A percentile compares a stretch with the other conserved stretches of the same genome.
These are phyloP conservation scores for Suhomyces chickasaworum DNA, from an alignment of 1,139 yeast genomes.

Conservation along the genomic window DNA sequence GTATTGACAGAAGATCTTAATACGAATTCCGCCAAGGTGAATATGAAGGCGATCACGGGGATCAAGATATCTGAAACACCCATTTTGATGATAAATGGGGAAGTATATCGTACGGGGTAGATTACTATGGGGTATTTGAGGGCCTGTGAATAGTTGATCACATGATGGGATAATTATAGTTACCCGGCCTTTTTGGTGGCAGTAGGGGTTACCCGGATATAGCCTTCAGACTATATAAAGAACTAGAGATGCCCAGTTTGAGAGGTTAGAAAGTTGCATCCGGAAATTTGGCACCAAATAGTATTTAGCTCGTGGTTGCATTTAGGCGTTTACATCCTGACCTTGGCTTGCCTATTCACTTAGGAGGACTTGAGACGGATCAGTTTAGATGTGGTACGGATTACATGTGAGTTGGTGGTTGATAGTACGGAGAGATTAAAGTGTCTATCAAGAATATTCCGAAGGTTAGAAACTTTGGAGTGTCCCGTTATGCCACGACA, in stretches of 20 bases:
- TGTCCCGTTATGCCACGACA: constrained; percentile 65
- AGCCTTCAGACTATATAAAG: constrained; percentile 9
- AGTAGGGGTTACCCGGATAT: constrained; percentile 17
- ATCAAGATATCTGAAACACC: constrained; percentile 14
- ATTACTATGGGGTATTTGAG: background rate
- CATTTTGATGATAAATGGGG: constrained; percentile 2
- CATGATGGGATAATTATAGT: background rate
- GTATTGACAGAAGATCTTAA: constrained; percentile 20
- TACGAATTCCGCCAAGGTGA: constrained; percentile 19
- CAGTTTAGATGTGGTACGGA: constrained; percentile 16
- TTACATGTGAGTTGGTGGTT: constrained; percentile 38
- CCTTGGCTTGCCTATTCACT: constrained; percentile 50
- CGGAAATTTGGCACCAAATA: constrained; percentile 37
- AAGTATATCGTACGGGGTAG: no score
- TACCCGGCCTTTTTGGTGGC: background rate
- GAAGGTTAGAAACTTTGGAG: constrained; percentile 42
- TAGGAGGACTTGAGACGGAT: constrained; percentile 41
- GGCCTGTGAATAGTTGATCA: background rate
- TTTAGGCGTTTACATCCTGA: constrained; percentile 9
- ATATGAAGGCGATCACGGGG: constrained; percentile 11
- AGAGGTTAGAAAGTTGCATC: constrained; percentile 43
- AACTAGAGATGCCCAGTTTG: constrained; percentile 13
- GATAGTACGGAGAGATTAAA: constrained; percentile 49
- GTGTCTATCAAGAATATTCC: constrained; percentile 54
- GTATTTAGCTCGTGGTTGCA: constrained; percentile 7